Percentiles rank a stretch among this genome's conserved stretches.
Evolutionary conservation across 192 early-diverging fungal genomes (phyloP).

Genomic region (Lobosporangium transversale): DNA sequence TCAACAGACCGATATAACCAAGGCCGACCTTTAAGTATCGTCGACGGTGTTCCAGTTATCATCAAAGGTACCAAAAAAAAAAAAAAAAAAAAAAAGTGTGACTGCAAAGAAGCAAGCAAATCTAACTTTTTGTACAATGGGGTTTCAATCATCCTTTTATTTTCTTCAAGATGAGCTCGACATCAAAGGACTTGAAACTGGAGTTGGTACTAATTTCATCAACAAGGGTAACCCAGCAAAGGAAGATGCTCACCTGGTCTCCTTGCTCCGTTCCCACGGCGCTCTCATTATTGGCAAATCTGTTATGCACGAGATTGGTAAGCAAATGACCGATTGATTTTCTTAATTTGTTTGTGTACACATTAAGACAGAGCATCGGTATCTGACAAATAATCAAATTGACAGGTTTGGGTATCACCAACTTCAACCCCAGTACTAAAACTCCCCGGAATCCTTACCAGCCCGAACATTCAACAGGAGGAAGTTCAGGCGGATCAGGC

Average conservation of each 20-base stretch:
- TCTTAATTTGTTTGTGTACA: background rate
- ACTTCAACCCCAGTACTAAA: constrained; percentile 66
- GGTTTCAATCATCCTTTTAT: no score
- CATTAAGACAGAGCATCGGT: background rate
- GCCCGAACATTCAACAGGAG: constrained; percentile 68
- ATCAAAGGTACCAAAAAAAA: constrained; percentile 78
- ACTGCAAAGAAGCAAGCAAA: no score
- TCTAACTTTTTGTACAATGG: no score
- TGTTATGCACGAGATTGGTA: constrained; percentile 81
- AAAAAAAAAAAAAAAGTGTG: no score
- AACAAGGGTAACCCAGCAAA: constrained; percentile 56
- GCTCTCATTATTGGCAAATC: constrained; percentile 75
- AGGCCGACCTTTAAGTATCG: constrained; percentile 58
- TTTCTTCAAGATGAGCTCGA: constrained; percentile 78
- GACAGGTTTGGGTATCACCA: constrained; percentile 63
- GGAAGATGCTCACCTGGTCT: constrained; percentile 62
- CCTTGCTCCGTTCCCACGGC: constrained; percentile 63
- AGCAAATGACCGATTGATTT: constrained; percentile 47
- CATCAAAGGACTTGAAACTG: constrained; percentile 60
- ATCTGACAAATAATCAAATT: background rate
- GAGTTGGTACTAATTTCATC: constrained; percentile 70
- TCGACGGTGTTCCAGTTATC: constrained; percentile 81
- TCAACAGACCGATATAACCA: constrained; percentile 65
- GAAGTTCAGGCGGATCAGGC: constrained; percentile 75
- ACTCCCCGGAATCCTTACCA: constrained; percentile 75